Conservation (phyloP, 2,329 filamentous ascomycete genomes). For the Ophiostoma quercus region DNA sequence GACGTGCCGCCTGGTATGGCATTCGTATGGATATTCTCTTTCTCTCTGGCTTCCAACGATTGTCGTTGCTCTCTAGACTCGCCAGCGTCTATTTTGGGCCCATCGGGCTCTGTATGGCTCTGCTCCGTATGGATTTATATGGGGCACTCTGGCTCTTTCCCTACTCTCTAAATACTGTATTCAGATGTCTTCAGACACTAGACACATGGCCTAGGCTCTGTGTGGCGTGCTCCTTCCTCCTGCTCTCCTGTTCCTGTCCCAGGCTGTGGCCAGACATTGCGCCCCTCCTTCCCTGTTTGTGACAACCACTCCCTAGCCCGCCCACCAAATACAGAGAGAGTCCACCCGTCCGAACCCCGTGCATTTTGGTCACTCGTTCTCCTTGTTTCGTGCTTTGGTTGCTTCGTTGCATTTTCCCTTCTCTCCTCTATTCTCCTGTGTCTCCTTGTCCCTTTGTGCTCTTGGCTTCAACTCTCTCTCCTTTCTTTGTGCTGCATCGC, state of each 20-base stretch:
- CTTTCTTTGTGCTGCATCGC: conserved; percentile 12
- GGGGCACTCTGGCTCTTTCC: not conserved
- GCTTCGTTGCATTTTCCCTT: conserved; percentile 14
- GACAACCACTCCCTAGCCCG: conserved; percentile 17
- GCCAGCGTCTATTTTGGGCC: conserved; percentile 19
- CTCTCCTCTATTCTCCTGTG: conserved; percentile 5
- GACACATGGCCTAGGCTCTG: not conserved
- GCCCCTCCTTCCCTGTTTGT: conserved; percentile 25
- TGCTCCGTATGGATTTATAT: not conserved
- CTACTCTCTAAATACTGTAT: not conserved
- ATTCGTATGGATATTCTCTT: not conserved
- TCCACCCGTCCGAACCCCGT: conserved; percentile 22
- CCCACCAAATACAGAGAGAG: conserved; percentile 17
- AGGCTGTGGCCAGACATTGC: conserved; percentile 2
- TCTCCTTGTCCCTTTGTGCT: conserved; percentile 3
- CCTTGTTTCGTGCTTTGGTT: conserved; percentile 17
- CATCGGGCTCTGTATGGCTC: not conserved
- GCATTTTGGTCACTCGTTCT: conserved; percentile 17
- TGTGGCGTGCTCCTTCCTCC: not conserved
- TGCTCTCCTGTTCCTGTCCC: not conserved
- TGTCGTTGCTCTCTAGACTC: conserved; percentile 8
- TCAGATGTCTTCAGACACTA: not conserved
- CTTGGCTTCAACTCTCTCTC: not conserved
- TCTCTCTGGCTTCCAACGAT: not conserved
- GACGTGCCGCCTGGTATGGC: not conserved